Evolutionary conservation across 441 rosid genomes (phyloP).

Genomic region (Isatis lusitanica): DNA sequence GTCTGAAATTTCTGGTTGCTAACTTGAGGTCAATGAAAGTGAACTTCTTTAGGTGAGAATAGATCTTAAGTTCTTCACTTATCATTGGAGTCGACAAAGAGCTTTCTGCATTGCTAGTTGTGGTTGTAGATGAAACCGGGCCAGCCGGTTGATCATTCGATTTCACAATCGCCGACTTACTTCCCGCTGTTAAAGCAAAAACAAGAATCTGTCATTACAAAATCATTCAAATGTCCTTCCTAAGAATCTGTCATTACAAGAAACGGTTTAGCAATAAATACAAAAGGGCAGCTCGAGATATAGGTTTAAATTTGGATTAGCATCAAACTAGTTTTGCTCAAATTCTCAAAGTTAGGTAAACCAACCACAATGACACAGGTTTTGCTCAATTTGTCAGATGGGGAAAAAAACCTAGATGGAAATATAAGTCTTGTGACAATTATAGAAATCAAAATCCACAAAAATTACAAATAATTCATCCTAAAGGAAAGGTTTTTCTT

Average conservation of each 20-base stretch:
- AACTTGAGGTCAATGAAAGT: slow-evolving; percentile 85
- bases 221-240: slow-evolving; percentile 8
- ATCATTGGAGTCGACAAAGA: slow-evolving; percentile 85
- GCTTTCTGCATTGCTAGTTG: slow-evolving; percentile 88
- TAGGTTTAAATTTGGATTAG: neutral
- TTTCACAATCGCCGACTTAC: slow-evolving; percentile 65
- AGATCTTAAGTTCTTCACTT: slow-evolving; percentile 90
- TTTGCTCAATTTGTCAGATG: slow-evolving; percentile 14
- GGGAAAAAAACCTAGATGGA: slow-evolving; percentile 12
- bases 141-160: slow-evolving; percentile 74
- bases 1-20: slow-evolving; percentile 97
- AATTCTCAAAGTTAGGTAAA: slow-evolving; percentile 29
- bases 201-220: neutral
- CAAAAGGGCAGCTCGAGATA: neutral
- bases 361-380: slow-evolving; percentile 27
- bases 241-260: slow-evolving; percentile 4
- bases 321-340: neutral
- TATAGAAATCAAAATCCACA: slow-evolving; percentile 6
- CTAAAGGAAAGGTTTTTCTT: neutral
- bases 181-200: slow-evolving; percentile 44
- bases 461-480: neutral
- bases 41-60: slow-evolving; percentile 80
- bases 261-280: neutral
- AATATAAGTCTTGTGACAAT: slow-evolving; percentile 5
- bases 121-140: slow-evolving; percentile 65